Percentiles rank a stretch among this genome's conserved stretches.
Evolutionary conservation across 129 eudicot genomes (phyloP).

Genomic region (Ambrosia artemisiifolia): DNA sequence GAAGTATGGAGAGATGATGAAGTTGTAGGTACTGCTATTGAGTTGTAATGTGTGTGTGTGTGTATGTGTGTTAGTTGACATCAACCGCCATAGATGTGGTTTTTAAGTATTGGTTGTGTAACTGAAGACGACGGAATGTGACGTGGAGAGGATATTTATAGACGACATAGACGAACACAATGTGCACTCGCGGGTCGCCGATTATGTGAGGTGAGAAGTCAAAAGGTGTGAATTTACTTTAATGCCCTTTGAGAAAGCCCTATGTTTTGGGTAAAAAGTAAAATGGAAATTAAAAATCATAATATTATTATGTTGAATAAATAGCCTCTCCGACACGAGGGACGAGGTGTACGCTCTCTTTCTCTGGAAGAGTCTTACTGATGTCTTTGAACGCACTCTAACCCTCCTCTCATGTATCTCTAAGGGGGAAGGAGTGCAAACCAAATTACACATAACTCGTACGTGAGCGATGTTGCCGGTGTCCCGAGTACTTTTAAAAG

Average conservation of each 20-base stretch:
- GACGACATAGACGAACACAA: neutral
- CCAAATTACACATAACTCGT: too few relatives aligned
- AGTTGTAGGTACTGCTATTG: neutral
- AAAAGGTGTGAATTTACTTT: neutral
- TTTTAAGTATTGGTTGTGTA: slow-evolving; percentile 19
- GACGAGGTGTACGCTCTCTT: too few relatives aligned
- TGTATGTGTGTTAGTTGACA: slow-evolving; percentile 10
- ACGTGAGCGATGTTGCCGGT: too few relatives aligned
- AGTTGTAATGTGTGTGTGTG: neutral
- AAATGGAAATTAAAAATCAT: too few relatives aligned
- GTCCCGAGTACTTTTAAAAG: too few relatives aligned
- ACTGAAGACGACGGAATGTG: slow-evolving; percentile 27
- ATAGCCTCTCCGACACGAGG: too few relatives aligned
- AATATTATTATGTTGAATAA: too few relatives aligned
- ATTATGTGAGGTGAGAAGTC: slow-evolving; percentile 13
- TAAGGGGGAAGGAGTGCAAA: too few relatives aligned
- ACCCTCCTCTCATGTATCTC: too few relatives aligned
- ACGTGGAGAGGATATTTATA: slow-evolving; percentile 17
- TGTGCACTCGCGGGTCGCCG: neutral
- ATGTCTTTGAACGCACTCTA: too few relatives aligned
- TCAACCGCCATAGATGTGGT: slow-evolving; percentile 30
- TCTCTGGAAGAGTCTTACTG: too few relatives aligned
- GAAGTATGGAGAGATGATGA: slow-evolving; percentile 19
- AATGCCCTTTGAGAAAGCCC: slow-evolving; percentile 2
- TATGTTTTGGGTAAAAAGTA: neutral